These are phyloP conservation scores for Cladosporium sp. DNA, from an alignment of 2,329 filamentous ascomycete genomes.

Conservation along the genomic window DNA sequence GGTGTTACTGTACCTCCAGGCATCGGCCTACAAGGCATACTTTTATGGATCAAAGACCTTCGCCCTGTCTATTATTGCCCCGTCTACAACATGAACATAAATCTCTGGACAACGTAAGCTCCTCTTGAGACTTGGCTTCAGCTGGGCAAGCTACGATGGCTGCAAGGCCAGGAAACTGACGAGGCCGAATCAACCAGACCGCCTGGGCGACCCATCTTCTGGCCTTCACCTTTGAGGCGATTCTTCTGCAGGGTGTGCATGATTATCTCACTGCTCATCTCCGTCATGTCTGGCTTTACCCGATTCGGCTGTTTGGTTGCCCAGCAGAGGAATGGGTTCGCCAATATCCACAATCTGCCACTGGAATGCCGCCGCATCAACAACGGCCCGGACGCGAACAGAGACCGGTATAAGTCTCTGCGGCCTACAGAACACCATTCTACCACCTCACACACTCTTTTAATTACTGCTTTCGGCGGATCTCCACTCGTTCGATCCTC, in stretches of 20 bases:
- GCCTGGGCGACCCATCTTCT: neutral
- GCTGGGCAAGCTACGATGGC: no score
- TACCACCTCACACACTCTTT: conserved; percentile 15
- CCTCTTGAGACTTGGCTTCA: no score
- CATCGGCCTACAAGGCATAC: no score
- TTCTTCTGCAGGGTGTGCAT: neutral
- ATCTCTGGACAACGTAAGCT: no score
- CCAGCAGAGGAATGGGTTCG: conserved; percentile 23
- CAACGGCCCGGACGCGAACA: conserved; percentile 23
- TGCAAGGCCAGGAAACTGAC: no score
- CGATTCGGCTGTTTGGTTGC: conserved; percentile 28
- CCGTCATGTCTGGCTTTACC: conserved; percentile 18
- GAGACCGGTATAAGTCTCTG: conserved; percentile 24
- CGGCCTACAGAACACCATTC: conserved; percentile 2
- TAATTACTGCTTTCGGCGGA: conserved; percentile 24
- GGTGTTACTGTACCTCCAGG: no score
- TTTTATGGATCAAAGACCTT: no score
- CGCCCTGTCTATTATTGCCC: no score
- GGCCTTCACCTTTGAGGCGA: neutral
- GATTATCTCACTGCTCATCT: conserved; percentile 16
- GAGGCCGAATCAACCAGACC: no score
- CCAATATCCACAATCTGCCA: conserved; percentile 22
- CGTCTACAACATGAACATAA: no score
- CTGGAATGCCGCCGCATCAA: conserved; percentile 28
- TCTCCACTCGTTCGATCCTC: conserved; percentile 30